Evolutionary conservation across 2,329 filamentous ascomycete species (phyloP), one percentile per base, ranked within the genome.

Genomic region (Zymoseptoria brevis): DNA sequence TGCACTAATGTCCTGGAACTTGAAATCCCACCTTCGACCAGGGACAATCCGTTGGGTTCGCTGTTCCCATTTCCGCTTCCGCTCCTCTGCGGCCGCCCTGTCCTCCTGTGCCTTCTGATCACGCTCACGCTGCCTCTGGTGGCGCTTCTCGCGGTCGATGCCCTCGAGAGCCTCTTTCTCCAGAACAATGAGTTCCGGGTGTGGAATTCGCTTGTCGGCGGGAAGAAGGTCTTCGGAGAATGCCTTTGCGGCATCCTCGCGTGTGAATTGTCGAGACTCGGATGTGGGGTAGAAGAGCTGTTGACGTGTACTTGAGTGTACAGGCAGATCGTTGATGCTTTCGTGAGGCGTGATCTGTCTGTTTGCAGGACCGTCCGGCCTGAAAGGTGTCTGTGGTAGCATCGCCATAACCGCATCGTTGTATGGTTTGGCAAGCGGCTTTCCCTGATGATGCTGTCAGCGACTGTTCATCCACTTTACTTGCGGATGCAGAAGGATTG

Each of bases 351-450:
- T 64, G 26, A 75, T 75, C 7, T 74, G 73, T 55, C 75, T 73
- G 58, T 66, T 68, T 54, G 35, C 54, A 24, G 60, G 62, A 29
- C 56, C 53, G 24, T 68, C 58, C 26, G 72, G 62, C 52, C 71
- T 69, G 61, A 80, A 75, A 3, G 76, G 76, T n/a, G 84, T 89
- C 57, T 81, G 81, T 2, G 90, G 91, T 4, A 97, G 78, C 91
- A 96, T 96, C 35, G 78, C 76, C 67, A 90, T 79, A 22, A 97
- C 80, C 9, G 90, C 89, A 59, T 82, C 82, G 22, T 87, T 81
- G 73, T 96, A 96, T 11, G 89, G 87, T 24, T 77, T 81, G 2
- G 91, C 91, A 45, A 96, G 76, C 61, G 79, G 81, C 78, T 93
- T 91, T 59, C 84, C 85, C 93, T 96, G 64, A 61, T 54, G 24